Evolutionary conservation across 2,329 filamentous ascomycete species (phyloP).

Genomic region (Cadophora gregata): DNA sequence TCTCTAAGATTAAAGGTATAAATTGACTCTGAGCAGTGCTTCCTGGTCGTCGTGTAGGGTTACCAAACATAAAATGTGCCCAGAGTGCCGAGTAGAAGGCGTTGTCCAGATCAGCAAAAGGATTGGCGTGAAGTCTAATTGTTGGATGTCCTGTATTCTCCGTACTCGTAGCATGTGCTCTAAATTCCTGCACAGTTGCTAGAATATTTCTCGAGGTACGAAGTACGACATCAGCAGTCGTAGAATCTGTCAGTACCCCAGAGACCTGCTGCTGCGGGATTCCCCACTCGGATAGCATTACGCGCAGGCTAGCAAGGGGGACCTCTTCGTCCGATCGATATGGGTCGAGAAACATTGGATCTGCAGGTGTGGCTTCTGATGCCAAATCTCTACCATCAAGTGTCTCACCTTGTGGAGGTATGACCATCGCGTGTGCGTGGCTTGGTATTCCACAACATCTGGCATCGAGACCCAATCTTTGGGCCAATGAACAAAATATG

Average conservation of each 20-base stretch:
- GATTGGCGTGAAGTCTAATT: constrained; percentile 41
- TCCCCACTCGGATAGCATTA: constrained; percentile 57
- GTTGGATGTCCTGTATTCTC: constrained; percentile 46
- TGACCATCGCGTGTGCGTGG: constrained; percentile 83
- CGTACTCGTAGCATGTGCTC: constrained; percentile 39
- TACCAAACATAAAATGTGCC: constrained; percentile 46
- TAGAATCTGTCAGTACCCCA: constrained; percentile 68
- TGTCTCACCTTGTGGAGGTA: constrained; percentile 62
- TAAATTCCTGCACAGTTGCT: constrained; percentile 66
- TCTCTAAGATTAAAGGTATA: constrained; percentile 45
- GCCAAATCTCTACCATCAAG: constrained; percentile 57
- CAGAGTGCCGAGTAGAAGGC: constrained; percentile 48
- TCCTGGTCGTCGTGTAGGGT: constrained; percentile 33
- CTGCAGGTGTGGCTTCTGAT: constrained; percentile 48
- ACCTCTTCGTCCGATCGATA: constrained; percentile 75
- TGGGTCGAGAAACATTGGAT: constrained; percentile 83
- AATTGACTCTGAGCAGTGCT: constrained; percentile 41
- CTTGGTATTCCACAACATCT: constrained; percentile 82
- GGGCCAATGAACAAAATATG: constrained; percentile 84
- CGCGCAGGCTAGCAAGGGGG: constrained; percentile 60
- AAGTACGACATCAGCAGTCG: constrained; percentile 70
- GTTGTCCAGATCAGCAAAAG: constrained; percentile 45
- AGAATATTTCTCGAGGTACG: constrained; percentile 83
- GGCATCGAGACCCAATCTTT: constrained; percentile 75
- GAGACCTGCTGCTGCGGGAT: constrained; percentile 51